Conservation (phyloP, 495 filamentous ascomycete genomes). For the Penicillium paxilli region DNA sequence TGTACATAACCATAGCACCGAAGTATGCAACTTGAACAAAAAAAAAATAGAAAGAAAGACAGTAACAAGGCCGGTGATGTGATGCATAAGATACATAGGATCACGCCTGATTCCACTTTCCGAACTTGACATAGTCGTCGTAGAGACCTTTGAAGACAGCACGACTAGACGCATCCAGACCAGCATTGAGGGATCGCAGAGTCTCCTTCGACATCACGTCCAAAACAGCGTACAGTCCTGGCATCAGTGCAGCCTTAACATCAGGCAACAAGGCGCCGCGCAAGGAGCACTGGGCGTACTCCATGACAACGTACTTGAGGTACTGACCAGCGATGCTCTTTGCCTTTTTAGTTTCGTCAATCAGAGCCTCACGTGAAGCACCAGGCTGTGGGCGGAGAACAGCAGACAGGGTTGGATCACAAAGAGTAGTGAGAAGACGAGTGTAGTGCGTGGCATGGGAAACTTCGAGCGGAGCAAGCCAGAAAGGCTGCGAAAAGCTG, state of each 20-base stretch:
- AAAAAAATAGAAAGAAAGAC: background rate
- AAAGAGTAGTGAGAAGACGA: conserved; percentile 72
- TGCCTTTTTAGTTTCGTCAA: conserved; percentile 74
- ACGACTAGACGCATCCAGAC: conserved; percentile 64
- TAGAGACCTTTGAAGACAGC: conserved; percentile 73
- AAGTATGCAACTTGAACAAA: conserved; percentile 1
- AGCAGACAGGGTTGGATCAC: conserved; percentile 74
- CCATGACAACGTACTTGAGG: conserved; percentile 69
- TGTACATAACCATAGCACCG: conserved; percentile 16
- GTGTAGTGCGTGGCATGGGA: conserved; percentile 63
- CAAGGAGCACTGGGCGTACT: conserved; percentile 70
- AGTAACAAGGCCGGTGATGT: background rate
- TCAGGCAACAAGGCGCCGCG: conserved; percentile 51
- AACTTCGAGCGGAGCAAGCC: conserved; percentile 45
- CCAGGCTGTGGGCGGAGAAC: conserved; percentile 52
- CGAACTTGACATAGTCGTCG: conserved; percentile 66
- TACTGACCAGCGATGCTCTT: conserved; percentile 73
- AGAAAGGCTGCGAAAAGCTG: conserved; percentile 39
- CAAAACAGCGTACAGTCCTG: conserved; percentile 70
- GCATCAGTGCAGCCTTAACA: conserved; percentile 67
- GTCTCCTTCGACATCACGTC: conserved; percentile 66
- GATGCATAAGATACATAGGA: background rate
- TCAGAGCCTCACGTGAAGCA: conserved; percentile 50
- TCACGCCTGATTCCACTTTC: conserved; percentile 65
- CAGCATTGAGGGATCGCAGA: conserved; percentile 66